Conservation (phyloP, 805 yeast species). For the Lachancea sp. region DNA sequence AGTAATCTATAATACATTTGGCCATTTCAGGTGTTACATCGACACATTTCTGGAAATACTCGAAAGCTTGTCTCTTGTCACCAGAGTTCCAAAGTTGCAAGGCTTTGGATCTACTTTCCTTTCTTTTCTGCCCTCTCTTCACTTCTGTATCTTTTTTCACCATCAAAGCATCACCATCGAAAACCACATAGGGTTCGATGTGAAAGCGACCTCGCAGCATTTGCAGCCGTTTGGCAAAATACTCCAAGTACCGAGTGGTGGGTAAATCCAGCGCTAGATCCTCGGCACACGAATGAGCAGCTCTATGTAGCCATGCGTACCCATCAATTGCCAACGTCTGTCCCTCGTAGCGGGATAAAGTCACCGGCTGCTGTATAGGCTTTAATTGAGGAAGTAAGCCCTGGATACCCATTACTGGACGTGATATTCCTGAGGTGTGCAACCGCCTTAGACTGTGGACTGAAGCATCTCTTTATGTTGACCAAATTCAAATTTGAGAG, state of each 20-base stretch:
- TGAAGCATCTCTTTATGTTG: background rate
- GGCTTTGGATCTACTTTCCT: constrained; percentile 53
- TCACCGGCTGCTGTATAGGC: constrained; percentile 56
- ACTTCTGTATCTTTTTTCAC: constrained; percentile 68
- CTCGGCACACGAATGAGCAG: constrained; percentile 73
- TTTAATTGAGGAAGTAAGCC: constrained; percentile 78
- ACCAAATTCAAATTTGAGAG: background rate
- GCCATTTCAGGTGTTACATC: constrained; percentile 91
- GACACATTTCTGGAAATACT: constrained; percentile 68
- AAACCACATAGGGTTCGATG: constrained; percentile 79
- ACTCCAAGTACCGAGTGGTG: constrained; percentile 65
- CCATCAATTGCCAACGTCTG: constrained; percentile 87
- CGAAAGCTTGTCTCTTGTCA: constrained; percentile 53
- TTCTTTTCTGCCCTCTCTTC: constrained; percentile 54
- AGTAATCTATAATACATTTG: constrained; percentile 66
- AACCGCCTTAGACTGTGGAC: background rate
- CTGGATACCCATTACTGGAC: constrained; percentile 66
- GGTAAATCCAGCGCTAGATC: constrained; percentile 69
- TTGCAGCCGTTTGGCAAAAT: constrained; percentile 57
- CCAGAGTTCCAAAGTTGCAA: constrained; percentile 46
- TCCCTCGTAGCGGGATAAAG: constrained; percentile 60
- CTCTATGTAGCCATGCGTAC: constrained; percentile 93
- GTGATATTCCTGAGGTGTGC: background rate
- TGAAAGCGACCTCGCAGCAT: constrained; percentile 58
- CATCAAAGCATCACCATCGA: constrained; percentile 86